A percentile compares a stretch with the other conserved stretches of the same genome.
Evolutionary conservation across 2,329 filamentous ascomycete species (phyloP).

Genomic region (Ophiostoma pallidulum): DNA sequence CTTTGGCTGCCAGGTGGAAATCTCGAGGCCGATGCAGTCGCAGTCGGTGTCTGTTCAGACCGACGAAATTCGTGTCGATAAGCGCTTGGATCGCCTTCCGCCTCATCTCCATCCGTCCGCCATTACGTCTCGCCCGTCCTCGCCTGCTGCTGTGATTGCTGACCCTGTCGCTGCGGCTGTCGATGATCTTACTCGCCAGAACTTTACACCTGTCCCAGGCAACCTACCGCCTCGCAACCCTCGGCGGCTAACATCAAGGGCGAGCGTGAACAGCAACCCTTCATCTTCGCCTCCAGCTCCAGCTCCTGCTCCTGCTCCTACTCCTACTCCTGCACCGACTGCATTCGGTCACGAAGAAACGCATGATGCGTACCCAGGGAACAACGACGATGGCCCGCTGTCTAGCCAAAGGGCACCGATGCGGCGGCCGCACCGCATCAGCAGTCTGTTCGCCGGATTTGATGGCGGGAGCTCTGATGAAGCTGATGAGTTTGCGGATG

Average conservation of each 20-base stretch:
- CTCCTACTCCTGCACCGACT: conserved; percentile 4
- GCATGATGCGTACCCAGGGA: conserved; percentile 63
- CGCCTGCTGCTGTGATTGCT: conserved; percentile 31
- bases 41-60: conserved; percentile 62
- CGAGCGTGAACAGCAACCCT: conserved; percentile 35
- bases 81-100: conserved; percentile 64
- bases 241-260: conserved; percentile 39
- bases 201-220: conserved; percentile 43
- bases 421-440: conserved; percentile 63
- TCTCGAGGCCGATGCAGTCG: conserved; percentile 40
- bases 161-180: conserved; percentile 21
- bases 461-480: conserved; percentile 63
- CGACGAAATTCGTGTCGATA: conserved; percentile 79
- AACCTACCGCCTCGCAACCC: conserved; percentile 52
- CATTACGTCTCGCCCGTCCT: conserved; percentile 53
- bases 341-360: conserved; percentile 30
- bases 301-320: no score
- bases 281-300: conserved; percentile 39
- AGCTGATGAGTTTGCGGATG: conserved; percentile 51
- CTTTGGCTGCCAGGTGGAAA: conserved; percentile 67
- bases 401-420: conserved; percentile 50
- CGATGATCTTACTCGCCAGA: conserved; percentile 30
- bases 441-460: conserved; percentile 80
- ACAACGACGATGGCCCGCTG: conserved; percentile 71
- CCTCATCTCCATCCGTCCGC: conserved; percentile 70